These are phyloP conservation scores for Paramecium biaurelia DNA, from an alignment of 73 alveolate species.

Conservation along the genomic window DNA sequence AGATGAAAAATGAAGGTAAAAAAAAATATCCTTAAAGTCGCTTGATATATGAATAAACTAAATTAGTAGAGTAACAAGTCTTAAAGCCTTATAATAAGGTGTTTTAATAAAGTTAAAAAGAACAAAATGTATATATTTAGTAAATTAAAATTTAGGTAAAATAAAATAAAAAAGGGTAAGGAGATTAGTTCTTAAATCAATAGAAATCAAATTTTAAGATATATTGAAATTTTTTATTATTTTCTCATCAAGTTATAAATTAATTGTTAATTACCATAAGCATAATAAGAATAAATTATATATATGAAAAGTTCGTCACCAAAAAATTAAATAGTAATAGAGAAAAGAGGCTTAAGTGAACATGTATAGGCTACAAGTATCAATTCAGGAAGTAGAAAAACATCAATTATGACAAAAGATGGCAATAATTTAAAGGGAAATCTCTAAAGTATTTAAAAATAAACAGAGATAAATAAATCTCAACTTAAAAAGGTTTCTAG, in stretches of 20 bases:
- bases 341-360: background rate
- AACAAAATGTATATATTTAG: background rate
- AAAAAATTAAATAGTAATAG: background rate
- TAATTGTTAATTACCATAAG: background rate
- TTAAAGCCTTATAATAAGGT: background rate
- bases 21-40: background rate
- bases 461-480: background rate
- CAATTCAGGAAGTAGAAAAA: background rate
- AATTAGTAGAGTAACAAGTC: background rate
- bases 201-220: background rate
- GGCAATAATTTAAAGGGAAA: background rate
- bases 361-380: background rate
- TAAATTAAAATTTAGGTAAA: background rate
- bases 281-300: background rate
- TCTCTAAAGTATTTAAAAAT: background rate
- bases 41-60: background rate
- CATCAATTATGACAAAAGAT: background rate
- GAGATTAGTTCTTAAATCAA: background rate
- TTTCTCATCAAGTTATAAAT: background rate
- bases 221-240: background rate
- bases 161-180: background rate
- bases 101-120: background rate
- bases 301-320: background rate
- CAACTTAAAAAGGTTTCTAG: background rate
- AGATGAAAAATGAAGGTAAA: background rate